Evolutionary conservation across 1,284 basidiomycete species (phyloP).

Genomic region (Paramarasmius palmivorus): DNA sequence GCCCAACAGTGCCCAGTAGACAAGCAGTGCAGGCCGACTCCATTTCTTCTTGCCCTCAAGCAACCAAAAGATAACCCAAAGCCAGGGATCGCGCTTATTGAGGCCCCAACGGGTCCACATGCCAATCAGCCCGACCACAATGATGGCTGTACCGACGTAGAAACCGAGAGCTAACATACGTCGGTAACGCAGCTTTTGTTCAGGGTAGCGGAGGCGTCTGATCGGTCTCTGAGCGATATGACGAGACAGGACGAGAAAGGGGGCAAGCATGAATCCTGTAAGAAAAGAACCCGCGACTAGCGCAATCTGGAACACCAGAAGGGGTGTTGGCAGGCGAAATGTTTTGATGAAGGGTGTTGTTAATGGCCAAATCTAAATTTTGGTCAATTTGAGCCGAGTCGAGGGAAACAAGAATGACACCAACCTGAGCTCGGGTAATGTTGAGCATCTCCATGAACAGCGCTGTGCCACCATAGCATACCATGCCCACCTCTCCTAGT

Average conservation of each 20-base stretch:
- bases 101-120: constrained; percentile 93
- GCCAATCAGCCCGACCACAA: constrained; percentile 87
- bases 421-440: constrained; percentile 77
- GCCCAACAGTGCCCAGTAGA: constrained; percentile 85
- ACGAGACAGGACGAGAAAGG: constrained; percentile 89
- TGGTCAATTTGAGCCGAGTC: constrained; percentile 14
- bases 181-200: constrained; percentile 85
- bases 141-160: constrained; percentile 76
- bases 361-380: constrained; percentile 70
- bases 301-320: constrained; percentile 91
- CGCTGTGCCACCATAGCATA: constrained; percentile 86
- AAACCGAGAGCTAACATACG: constrained; percentile 86
- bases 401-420: constrained; percentile 24
- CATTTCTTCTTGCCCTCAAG: constrained; percentile 77
- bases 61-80: constrained; percentile 80
- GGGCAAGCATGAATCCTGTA: constrained; percentile 92
- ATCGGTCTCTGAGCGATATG: constrained; percentile 91
- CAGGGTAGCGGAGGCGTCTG: constrained; percentile 85
- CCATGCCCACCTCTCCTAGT: constrained; percentile 88
- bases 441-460: constrained; percentile 86
- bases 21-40: constrained; percentile 80
- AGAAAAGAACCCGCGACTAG: constrained; percentile 92
- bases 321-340: constrained; percentile 89
- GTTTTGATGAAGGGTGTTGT: constrained; percentile 90
- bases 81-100: constrained; percentile 83